Percentiles rank a stretch among this genome's conserved stretches.
Evolutionary conservation across 257 asterid species (phyloP).

Genomic region (Przewalskia tangutica): DNA sequence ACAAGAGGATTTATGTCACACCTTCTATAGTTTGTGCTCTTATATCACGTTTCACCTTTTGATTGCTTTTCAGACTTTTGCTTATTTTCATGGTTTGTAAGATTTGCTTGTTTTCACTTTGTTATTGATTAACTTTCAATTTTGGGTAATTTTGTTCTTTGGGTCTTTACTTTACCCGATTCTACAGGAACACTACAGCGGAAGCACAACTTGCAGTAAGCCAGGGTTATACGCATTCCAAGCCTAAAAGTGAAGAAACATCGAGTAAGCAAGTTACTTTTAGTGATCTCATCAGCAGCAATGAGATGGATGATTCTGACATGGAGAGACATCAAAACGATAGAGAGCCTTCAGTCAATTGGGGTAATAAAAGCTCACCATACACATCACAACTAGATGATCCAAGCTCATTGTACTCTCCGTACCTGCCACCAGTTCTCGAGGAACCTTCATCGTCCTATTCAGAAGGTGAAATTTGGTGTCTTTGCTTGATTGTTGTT

Average conservation of each 20-base stretch:
- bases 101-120: background rate
- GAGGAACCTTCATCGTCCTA: constrained; percentile 92
- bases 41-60: background rate
- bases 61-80: background rate
- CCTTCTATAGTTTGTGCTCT: background rate
- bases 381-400: constrained; percentile 49
- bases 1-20: background rate
- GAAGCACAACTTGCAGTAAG: constrained; percentile 29
- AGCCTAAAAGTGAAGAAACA: constrained; percentile 39
- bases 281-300: constrained; percentile 64
- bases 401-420: constrained; percentile 71
- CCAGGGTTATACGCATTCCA: constrained; percentile 33
- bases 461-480: constrained; percentile 66
- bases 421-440: constrained; percentile 81
- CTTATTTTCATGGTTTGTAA: background rate
- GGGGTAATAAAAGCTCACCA: constrained; percentile 47
- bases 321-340: constrained; percentile 44
- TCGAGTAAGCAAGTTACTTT: constrained; percentile 71
- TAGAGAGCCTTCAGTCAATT: constrained; percentile 45
- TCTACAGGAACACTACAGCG: constrained; percentile 40
- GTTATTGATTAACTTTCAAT: constrained; percentile 4
- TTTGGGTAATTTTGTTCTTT: constrained; percentile 6
- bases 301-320: constrained; percentile 62
- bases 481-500: constrained; percentile 6
- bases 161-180: background rate